phyloP scores from a whole-genome alignment of 768 basidiomycete species.

The Erythrobasidium yunnanense region DNA sequence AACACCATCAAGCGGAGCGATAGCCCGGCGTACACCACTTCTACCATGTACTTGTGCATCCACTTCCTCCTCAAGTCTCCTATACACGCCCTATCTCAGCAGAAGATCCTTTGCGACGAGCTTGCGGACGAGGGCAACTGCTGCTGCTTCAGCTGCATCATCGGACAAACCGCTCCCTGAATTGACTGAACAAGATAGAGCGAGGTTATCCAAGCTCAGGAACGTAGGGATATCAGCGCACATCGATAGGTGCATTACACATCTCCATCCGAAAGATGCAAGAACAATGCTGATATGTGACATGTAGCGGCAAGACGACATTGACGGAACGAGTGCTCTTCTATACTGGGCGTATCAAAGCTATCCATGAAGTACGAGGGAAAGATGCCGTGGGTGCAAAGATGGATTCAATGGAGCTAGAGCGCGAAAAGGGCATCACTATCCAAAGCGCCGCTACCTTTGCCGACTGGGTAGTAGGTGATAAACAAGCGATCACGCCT shows the following conservation, averaged over 20 bases:
- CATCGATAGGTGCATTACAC: conserved; percentile 47
- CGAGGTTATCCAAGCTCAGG: conserved; percentile 62
- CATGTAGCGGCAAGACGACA: conserved; percentile 69
- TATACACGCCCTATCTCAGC: too few relatives aligned
- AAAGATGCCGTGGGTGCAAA: conserved; percentile 93
- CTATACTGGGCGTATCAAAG: conserved; percentile 88
- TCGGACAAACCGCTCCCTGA: background rate
- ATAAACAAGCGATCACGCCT: conserved; percentile 22
- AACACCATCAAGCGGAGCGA: too few relatives aligned
- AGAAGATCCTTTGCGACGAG: too few relatives aligned
- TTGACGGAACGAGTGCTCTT: conserved; percentile 89
- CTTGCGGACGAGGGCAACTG: too few relatives aligned
- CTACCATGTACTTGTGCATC: too few relatives aligned
- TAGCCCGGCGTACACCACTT: too few relatives aligned
- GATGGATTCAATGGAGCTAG: conserved; percentile 99
- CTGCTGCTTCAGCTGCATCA: too few relatives aligned
- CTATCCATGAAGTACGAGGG: conserved; percentile 96
- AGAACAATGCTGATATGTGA: background rate
- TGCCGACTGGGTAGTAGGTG: conserved; percentile 69
- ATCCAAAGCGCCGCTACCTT: conserved; percentile 98
- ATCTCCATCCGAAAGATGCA: conserved; percentile 27
- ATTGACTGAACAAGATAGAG: conserved; percentile 46
- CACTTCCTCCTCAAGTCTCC: too few relatives aligned
- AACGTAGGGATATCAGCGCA: conserved; percentile 95
- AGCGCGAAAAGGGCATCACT: conserved; percentile 97